Evolutionary conservation across 1,284 basidiomycete species (phyloP), one percentile per base, ranked within the genome.

Genomic region (Sphagnurus paluster): DNA sequence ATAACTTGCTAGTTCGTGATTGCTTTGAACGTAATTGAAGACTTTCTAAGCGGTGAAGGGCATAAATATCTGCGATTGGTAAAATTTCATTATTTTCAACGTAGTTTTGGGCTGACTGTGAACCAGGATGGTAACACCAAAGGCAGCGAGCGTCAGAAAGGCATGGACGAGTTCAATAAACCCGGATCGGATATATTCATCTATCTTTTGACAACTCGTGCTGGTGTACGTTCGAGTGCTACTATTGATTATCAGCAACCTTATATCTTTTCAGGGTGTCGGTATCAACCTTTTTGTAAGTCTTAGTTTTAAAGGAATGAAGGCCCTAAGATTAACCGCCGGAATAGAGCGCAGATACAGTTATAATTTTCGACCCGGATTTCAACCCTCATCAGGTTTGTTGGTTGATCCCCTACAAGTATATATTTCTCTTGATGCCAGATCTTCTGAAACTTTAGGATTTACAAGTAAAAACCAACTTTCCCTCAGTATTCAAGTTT

Each of bases 91-190:
- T 24, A 33, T 24, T 29, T 49, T 41, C 29, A 35, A 39, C 42
- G 36, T 42, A 29, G 9, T 54, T 46, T 34, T 32, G 21, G 21
- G 23, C 54, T 32, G 49, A 33, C 10, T 61, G n/a, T 23, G 39
- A 43, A 55, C 6, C 65, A 97, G 84, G 93, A 99, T 60, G 93
- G 97, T 30, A 87, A 86, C 56, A 94, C 93, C 43, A 92, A 91
- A 59, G 87, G 90, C 55, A 78, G 79, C 17, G 83, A 85, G 50
- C 84, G 98, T 44, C 96, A 98, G 61, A 95, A 92, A 62, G 86
- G 83, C 35, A 97, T 98, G 82, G 95, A 98, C 58, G 84, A 86
- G 53, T 98, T 91, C 73, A 98, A 98, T 64, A 84, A 81, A 29
- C 84, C 86, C 2, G 80, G 79, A 41, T 96, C 93, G 1, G 91